These are phyloP conservation scores for Russula brevipes DNA, from an alignment of 768 basidiomycete genomes.

Conservation along the genomic window DNA sequence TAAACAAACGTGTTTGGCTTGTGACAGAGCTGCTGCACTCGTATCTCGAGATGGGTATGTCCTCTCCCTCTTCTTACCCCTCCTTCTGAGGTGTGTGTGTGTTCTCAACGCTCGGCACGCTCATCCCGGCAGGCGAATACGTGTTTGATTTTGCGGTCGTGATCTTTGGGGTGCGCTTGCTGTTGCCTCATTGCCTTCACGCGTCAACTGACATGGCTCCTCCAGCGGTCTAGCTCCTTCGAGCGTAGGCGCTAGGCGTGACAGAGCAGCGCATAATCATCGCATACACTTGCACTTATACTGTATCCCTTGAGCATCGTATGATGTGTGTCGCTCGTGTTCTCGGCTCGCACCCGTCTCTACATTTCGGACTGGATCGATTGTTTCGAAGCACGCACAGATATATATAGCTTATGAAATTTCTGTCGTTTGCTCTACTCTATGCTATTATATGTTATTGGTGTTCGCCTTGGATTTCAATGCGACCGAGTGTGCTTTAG, in stretches of 20 bases:
- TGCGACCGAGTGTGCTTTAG: not conserved
- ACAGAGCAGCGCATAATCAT: not conserved
- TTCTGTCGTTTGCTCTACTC: not conserved
- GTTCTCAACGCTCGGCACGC: constrained; percentile 16
- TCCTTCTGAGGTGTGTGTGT: not conserved
- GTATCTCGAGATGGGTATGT: constrained; percentile 73
- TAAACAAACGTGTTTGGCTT: not conserved
- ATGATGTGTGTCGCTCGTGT: not conserved
- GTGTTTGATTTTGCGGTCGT: constrained; percentile 84
- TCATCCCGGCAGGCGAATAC: constrained; percentile 62
- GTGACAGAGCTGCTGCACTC: constrained; percentile 59
- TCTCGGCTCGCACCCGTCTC: not conserved
- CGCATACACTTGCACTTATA: not conserved
- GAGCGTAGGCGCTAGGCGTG: constrained; percentile 46
- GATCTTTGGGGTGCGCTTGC: constrained; percentile 62
- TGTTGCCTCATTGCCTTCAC: constrained; percentile 6
- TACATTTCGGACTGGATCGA: not conserved
- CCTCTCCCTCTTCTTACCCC: not conserved
- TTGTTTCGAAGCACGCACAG: not conserved
- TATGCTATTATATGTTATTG: not conserved
- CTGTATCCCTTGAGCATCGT: not conserved
- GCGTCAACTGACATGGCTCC: not conserved
- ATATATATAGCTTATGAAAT: not conserved
- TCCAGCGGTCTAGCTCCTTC: constrained; percentile 67
- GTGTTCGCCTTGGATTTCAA: not conserved